Evolutionary conservation across 83 land plant genomes (phyloP).

Genomic region (Isoetes engelmannii): DNA sequence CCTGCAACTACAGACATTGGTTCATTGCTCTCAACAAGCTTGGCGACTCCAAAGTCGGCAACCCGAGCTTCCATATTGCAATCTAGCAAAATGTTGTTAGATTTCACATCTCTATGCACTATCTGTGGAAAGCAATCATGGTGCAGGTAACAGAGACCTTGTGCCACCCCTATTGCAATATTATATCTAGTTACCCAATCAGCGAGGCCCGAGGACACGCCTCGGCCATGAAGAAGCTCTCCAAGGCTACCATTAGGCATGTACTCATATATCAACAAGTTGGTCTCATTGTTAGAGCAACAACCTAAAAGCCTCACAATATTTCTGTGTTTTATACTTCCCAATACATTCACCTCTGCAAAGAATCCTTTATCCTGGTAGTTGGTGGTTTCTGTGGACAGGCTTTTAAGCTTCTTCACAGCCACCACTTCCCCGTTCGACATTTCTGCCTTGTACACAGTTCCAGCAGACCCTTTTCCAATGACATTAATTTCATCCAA

Average conservation of each 20-base stretch:
- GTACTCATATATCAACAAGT: conserved; percentile 73
- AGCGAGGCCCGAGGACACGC: conserved; percentile 18
- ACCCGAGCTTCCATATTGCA: conserved; percentile 1
- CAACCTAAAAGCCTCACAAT: conserved; percentile 67
- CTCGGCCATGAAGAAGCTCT: conserved; percentile 45
- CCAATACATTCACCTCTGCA: conserved; percentile 71
- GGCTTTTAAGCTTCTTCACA: conserved; percentile 44
- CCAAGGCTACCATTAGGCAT: conserved; percentile 78
- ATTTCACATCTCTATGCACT: neutral
- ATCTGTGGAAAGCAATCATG: conserved; percentile 4
- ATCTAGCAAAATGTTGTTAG: conserved; percentile 2
- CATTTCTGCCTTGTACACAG: conserved; percentile 56
- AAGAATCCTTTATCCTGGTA: no score
- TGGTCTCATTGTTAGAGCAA: conserved; percentile 54
- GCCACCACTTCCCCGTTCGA: conserved; percentile 53
- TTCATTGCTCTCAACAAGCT: conserved; percentile 2
- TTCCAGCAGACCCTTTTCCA: conserved; percentile 62
- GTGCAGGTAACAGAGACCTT: neutral
- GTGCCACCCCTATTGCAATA: neutral
- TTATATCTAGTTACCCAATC: conserved; percentile 2
- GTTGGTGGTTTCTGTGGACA: no score
- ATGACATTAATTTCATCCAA: conserved; percentile 58
- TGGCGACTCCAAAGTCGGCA: neutral
- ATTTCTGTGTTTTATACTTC: conserved; percentile 63
- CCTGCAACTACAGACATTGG: conserved; percentile 1